Conservation (phyloP, 1,284 basidiomycete genomes). For the Cystobasidium sp. region DNA sequence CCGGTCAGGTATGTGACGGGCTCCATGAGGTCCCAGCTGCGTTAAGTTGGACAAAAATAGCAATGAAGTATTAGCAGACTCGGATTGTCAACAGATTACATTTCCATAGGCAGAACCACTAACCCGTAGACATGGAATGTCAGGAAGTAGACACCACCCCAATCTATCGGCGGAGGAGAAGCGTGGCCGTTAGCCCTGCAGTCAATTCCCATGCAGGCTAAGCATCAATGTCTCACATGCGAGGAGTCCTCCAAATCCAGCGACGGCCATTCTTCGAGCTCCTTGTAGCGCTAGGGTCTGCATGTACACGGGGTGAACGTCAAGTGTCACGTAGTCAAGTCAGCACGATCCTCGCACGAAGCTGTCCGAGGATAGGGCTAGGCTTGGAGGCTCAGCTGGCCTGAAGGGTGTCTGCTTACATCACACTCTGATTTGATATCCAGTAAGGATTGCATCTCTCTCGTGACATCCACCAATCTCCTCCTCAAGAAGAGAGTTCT, state of each 20-base stretch:
- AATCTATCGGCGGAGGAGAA: conserved; percentile 1
- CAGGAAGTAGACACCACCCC: conserved; percentile 40
- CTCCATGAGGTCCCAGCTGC: conserved; percentile 42
- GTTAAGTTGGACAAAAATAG: neutral
- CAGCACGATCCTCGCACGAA: neutral
- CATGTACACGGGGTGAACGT: neutral
- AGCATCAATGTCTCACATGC: conserved; percentile 14
- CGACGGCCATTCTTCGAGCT: conserved; percentile 37
- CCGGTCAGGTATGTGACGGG: conserved; percentile 43
- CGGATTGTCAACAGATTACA: neutral
- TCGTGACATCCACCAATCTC: conserved; percentile 20
- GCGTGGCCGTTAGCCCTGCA: too few species aligned
- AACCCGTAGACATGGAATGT: conserved; percentile 32
- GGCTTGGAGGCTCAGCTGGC: neutral
- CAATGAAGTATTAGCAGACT: too few species aligned
- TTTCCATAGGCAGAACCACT: neutral
- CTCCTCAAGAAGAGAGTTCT: conserved; percentile 36
- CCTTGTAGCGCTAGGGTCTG: conserved; percentile 29
- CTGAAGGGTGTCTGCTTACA: neutral
- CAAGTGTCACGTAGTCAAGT: neutral
- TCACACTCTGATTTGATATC: conserved; percentile 45
- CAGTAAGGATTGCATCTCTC: conserved; percentile 41
- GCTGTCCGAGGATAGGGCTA: neutral
- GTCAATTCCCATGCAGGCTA: neutral
- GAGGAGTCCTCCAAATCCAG: conserved; percentile 39